Percentiles rank a stretch among this genome's conserved stretches.
phyloP scores from a whole-genome alignment of 495 filamentous ascomycete species.

The Schizothecium vesticola region DNA sequence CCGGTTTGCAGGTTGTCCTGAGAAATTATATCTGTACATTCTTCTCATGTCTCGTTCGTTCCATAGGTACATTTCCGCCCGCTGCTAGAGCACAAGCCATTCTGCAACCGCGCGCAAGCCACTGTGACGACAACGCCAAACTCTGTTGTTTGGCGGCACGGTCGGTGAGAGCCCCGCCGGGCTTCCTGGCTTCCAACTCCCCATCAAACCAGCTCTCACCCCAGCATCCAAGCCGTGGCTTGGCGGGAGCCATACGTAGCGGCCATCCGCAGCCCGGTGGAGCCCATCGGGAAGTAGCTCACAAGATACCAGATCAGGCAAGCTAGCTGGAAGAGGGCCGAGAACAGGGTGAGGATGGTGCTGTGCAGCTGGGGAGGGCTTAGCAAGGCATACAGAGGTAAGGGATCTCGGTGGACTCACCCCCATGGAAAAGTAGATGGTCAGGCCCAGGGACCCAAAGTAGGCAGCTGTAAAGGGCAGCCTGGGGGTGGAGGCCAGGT shows the following conservation, averaged over 20 bases:
- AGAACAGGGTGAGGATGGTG: slow-evolving; percentile 76
- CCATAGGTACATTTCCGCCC: background rate
- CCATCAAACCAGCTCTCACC: slow-evolving; percentile 39
- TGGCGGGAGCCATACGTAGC: slow-evolving; percentile 77
- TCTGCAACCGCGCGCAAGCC: background rate
- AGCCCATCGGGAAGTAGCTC: slow-evolving; percentile 98
- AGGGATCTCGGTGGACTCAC: slow-evolving; percentile 53
- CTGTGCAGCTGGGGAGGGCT: slow-evolving; percentile 58
- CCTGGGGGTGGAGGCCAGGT: slow-evolving; percentile 77
- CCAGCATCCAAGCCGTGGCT: slow-evolving; percentile 83
- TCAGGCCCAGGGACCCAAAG: slow-evolving; percentile 88
- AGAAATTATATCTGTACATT: background rate
- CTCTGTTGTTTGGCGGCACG: background rate
- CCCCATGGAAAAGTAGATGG: slow-evolving; percentile 83
- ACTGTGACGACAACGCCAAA: background rate
- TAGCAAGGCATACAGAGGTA: slow-evolving; percentile 13
- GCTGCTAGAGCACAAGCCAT: background rate
- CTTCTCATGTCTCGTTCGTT: background rate
- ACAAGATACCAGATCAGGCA: slow-evolving; percentile 89
- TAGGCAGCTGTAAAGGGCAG: slow-evolving; percentile 95
- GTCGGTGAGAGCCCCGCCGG: background rate
- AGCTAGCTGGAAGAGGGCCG: slow-evolving; percentile 74
- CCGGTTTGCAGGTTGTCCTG: background rate
- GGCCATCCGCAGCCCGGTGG: slow-evolving; percentile 78
- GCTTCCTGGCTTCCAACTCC: background rate